phyloP scores from a whole-genome alignment of 164 flowering plant genomes.

The Vitis rotundifolia region DNA sequence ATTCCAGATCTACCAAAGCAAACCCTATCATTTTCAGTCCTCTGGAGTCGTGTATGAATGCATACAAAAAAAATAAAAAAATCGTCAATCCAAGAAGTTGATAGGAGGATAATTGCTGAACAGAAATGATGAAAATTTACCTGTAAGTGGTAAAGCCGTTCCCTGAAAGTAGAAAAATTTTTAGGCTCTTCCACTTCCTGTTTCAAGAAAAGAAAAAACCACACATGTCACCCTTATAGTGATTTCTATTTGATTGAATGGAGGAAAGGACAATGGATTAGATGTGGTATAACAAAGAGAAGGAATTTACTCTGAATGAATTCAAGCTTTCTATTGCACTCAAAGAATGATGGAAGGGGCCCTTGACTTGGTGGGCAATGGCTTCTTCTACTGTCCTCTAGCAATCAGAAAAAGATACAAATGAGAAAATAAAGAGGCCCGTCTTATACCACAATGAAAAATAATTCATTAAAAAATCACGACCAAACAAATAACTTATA shows the following conservation, averaged over 20 bases:
- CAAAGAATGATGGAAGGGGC: constrained; percentile 67
- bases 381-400: constrained; percentile 63
- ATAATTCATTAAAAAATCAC: too few species aligned
- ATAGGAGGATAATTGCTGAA: constrained; percentile 1
- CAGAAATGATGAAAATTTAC: constrained; percentile 26
- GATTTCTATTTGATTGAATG: not conserved
- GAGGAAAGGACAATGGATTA: not conserved
- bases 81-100: constrained; percentile 5
- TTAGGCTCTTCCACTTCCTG: constrained; percentile 65
- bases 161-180: constrained; percentile 73
- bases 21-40: constrained; percentile 73
- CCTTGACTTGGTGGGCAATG: constrained; percentile 58
- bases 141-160: constrained; percentile 81
- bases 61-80: constrained; percentile 12
- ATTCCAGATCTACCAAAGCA: constrained; percentile 96
- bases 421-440: not conserved
- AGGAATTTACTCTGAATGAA: constrained; percentile 44
- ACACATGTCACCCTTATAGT: not conserved
- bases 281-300: not conserved
- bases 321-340: constrained; percentile 53
- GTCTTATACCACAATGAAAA: too few species aligned
- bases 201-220: constrained; percentile 8
- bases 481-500: too few species aligned
- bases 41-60: constrained; percentile 40
- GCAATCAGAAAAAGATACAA: constrained; percentile 14